phyloP scores from a whole-genome alignment of 2,329 filamentous ascomycete genomes.

The Orbilia oligospora region DNA sequence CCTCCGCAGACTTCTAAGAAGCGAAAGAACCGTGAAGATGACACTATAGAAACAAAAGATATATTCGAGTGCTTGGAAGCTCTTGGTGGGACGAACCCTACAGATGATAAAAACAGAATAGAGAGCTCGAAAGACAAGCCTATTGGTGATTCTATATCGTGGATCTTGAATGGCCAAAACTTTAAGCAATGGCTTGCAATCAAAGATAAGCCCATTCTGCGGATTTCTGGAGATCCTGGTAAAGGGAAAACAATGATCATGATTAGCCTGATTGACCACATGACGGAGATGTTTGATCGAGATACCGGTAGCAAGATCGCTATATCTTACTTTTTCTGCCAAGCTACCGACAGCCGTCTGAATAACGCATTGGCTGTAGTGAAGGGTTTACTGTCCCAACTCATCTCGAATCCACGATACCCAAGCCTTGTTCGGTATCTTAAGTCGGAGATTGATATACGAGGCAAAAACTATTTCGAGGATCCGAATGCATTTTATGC shows the following conservation, averaged over 20 bases:
- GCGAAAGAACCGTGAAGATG: too few relatives aligned
- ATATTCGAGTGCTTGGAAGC: constrained; percentile 15
- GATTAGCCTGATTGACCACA: constrained; percentile 4
- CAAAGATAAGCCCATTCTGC: not conserved
- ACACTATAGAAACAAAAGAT: not conserved
- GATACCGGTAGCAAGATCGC: not conserved
- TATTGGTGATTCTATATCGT: constrained; percentile 14
- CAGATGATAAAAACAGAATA: constrained; percentile 17
- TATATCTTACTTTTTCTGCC: constrained; percentile 35
- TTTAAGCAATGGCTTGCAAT: constrained; percentile 5
- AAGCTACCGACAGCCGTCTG: constrained; percentile 10
- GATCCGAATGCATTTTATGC: not conserved
- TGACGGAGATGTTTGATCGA: not conserved
- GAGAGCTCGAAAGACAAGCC: constrained; percentile 24
- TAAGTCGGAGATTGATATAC: not conserved
- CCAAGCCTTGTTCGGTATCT: not conserved
- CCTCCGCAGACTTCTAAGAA: not conserved
- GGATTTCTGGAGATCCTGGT: constrained; percentile 23
- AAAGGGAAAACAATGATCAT: constrained; percentile 46
- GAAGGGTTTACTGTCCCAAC: constrained; percentile 16
- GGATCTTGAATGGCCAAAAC: not conserved
- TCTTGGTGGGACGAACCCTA: constrained; percentile 9
- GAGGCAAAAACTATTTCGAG: constrained; percentile 4
- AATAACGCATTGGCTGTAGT: constrained; percentile 4
- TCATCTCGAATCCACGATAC: not conserved